Evolutionary conservation across 139 green algal genomes (phyloP), one percentile per base, ranked within the genome.

Genomic region (Chlorella sp.): DNA sequence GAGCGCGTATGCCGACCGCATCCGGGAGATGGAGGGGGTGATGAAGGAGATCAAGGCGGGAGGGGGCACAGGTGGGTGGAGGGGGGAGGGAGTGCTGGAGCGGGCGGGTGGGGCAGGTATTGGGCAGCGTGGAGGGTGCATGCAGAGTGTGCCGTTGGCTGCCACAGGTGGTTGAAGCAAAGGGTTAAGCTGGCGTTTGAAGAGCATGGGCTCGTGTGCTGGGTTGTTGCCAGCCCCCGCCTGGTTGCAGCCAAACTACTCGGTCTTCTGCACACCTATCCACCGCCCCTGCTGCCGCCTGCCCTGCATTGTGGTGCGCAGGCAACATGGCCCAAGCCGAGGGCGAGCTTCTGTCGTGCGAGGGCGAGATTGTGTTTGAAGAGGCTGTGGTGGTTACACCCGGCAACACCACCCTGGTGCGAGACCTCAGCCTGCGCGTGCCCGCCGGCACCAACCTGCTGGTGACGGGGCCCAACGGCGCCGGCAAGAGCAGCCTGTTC

Each of bases 401-500:
- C 21, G 92, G 93, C 32, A 90, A 94, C 71, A 84, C 92, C 12
- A 92, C 90, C 11, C 91, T 97, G 88, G 95, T 94, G 42, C 84
- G 73, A 37, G 92, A 93, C 73, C 86, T 97, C 18, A 93, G 88
- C 9, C 89, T 97, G 40, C 81, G 88, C 16, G 93, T 97, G 48
- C 90, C 96, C 1, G n/a, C 57, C 7, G 95, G 95, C 60, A 95
- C 92, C 81, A 97, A 97, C 92, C 93, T 97, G 85, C 94, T 97
- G 68, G 96, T 97, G 66, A 97, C 95, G 3, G 95, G 94, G 15
- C 94, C 94, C 68, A 96, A 96, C 89, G 94, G 94, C 60, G 91
- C 91, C 60, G 93, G 94, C 81, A 97, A 97, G 84, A 91, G 64
- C 61, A 93, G 82, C 84, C 91, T 97, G 81, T 97, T 97, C 89